Conservation (phyloP, 2,329 filamentous ascomycete genomes). For the Alternaria gansuensis region DNA sequence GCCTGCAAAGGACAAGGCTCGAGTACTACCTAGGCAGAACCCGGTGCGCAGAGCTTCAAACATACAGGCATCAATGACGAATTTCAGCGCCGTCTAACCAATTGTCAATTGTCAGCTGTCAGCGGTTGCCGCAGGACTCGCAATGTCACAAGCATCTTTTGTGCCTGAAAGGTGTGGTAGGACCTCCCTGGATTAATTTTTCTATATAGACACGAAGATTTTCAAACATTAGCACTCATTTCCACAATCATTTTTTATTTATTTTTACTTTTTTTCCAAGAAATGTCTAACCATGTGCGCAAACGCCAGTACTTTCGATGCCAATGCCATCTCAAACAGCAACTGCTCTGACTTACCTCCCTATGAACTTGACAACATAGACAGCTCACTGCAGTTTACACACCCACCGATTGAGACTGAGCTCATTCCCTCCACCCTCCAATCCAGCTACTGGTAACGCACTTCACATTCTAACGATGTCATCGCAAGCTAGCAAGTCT, state of each 20-base stretch:
- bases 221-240: background rate
- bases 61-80: background rate
- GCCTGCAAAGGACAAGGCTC: constrained; percentile 6
- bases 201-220: background rate
- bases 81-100: background rate
- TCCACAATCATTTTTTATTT: no score
- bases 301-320: no score
- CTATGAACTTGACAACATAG: no score
- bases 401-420: background rate
- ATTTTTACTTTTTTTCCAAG: no score
- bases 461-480: background rate
- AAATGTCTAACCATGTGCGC: no score
- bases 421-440: background rate
- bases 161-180: background rate
- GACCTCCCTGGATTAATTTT: background rate
- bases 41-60: background rate
- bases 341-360: no score
- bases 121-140: background rate
- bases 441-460: background rate
- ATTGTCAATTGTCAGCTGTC: background rate
- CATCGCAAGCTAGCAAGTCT: background rate
- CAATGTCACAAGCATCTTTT: background rate
- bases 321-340: no score
- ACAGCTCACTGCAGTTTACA: no score
- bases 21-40: constrained; percentile 1